Base-by-base conservation (phyloP, 1,284 basidiomycete species). In the Melampsora larici-populina region DNA sequence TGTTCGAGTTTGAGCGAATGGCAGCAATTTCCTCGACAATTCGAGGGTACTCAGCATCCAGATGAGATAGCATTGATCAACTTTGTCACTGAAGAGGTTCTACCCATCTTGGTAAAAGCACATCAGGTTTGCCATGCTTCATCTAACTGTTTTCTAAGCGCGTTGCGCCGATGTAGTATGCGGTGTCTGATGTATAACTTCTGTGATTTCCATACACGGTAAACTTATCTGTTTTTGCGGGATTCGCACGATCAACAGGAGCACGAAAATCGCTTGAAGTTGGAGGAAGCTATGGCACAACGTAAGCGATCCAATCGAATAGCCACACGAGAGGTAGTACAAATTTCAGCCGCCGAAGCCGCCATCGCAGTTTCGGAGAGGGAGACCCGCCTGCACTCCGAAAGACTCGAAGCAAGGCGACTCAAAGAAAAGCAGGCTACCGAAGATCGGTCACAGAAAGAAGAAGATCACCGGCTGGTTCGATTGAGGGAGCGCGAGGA, bases 381-480 rank as follows among this genome's bases (percentile, higher is more conserved):
- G n/a, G 73, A 67, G 73, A 58, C 49, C 33, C 63, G 72, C 15
- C 55, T 75, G 65, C 64, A 75, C 58, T 76, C 74, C 33, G 74
- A 76, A 36, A 49, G 74, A 62, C 58, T 76, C 48, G 74, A 76
- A 49, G 66, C 74, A 29, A 76, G 68, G 48, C 49, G 74, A n/a
- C 43, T 68, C 17, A 58, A 76, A 63, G 74, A 76, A 55, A 1
- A 66, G 31, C 62, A 75, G 40, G 29, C 40, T 11, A 63, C 65
- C 26, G 55, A 76, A 31, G 49, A 55, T 24, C 65, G 43, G 33
- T 69, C 68, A 51, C 13, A 69, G 40, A 69, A 68, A 31, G 74
- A 76, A 31, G 74, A 76, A 21, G 74, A 76, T 33, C 66, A 69
- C 11, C 72, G 72, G 65, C 55, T 75, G 72, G 18, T 75, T 21